Base-by-base conservation (phyloP, 2,329 filamentous ascomycete species). In the Venturia carpophila region DNA sequence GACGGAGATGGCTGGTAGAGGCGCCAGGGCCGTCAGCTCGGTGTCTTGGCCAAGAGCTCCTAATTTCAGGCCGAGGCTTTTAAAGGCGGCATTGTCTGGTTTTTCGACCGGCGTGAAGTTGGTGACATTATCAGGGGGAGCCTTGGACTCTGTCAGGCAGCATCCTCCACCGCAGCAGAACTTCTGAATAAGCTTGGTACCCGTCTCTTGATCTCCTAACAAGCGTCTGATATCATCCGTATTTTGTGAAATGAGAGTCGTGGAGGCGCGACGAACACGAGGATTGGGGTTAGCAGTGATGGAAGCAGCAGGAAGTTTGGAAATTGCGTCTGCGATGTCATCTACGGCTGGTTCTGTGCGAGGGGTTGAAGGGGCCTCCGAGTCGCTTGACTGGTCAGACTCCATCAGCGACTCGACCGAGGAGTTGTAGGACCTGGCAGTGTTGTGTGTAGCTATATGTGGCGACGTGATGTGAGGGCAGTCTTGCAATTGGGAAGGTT, bases 81-180 rank as follows among this genome's bases (percentile, higher is more conserved):
- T 83, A 78, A 90, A 99, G 19, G 94, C 94, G 67, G 88, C 83
- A 71, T 96, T 97, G 74, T 94, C 86, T 1, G 93, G 92, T 2
- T 80, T 74, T 43, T 77, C 75, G 63, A 87, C 78, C 3, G 83
- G 80, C 6, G 73, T 72, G 58, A 75, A 77, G 61, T 74, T 71
- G 52, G 79, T 75, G 49, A 77, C 73, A 9, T 77, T 73, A 5
- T 77, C 78, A 66, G 81, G 75, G 7, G 79, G 74, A 47, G 78
- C 78, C 70, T 87, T 71, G 41, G 80, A 80, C 71, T 85, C 80
- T 66, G 84, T 30, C 71, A 84, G 80, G 73, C 85, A 87, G 73
- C 85, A 87, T 65, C 85, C 85, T 67, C 85, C 85, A 49, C 85
- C 85, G 69, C 83, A 85, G 75, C 85, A 88, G 71, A 83, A 82